Conservation (phyloP, 257 asterid genomes). For the Solanum sejunctum region DNA sequence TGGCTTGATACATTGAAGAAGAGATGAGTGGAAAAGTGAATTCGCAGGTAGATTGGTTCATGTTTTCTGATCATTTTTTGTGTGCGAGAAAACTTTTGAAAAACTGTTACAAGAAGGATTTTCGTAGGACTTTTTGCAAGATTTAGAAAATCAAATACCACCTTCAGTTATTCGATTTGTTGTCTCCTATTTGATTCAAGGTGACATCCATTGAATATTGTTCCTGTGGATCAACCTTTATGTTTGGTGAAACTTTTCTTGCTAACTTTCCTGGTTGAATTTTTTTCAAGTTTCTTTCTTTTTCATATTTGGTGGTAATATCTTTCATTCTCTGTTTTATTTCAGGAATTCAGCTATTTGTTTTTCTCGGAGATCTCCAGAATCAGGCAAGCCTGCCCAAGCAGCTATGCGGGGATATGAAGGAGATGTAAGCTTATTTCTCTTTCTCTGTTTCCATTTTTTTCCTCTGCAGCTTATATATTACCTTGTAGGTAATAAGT, state of each 20-base stretch:
- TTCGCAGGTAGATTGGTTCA: neutral
- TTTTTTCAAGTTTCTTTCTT: neutral
- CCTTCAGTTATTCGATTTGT: neutral
- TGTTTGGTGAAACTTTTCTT: neutral
- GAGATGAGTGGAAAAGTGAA: neutral
- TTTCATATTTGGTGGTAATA: neutral
- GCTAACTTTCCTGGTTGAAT: neutral
- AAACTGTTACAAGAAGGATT: neutral
- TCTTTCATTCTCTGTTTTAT: neutral
- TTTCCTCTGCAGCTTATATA: neutral
- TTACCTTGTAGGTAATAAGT: neutral
- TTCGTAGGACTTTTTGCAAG: neutral
- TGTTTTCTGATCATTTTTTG: neutral
- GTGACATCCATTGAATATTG: neutral
- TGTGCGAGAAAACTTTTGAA: neutral
- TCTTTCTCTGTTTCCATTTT: neutral
- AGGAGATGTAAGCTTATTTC: conserved; percentile 35
- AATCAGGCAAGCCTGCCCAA: neutral
- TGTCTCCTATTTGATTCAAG: neutral
- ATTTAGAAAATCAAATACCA: neutral
- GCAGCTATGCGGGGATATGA: conserved; percentile 39
- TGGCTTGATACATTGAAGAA: neutral
- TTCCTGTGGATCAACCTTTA: neutral
- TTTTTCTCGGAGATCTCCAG: neutral
- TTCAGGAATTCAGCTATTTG: neutral